Conservation (phyloP, 306 rosid genomes). For the Senna siamea region DNA sequence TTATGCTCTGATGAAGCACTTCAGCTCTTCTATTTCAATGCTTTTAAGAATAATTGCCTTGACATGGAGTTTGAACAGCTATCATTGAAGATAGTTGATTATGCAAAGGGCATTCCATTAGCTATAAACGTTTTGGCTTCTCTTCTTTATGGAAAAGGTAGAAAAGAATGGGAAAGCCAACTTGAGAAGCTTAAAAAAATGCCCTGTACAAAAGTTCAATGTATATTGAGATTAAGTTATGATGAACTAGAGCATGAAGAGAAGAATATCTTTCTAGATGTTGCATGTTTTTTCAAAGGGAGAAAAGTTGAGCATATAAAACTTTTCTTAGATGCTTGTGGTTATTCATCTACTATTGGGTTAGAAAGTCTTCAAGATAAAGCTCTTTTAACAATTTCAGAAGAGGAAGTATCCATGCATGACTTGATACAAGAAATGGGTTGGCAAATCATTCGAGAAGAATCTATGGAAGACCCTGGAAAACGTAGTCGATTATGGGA, state of each 20-base stretch:
- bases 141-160: neutral
- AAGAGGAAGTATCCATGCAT: neutral
- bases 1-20: neutral
- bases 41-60: neutral
- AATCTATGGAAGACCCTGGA: neutral
- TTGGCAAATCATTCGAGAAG: neutral
- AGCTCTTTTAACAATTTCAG: neutral
- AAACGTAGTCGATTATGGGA: neutral
- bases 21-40: neutral
- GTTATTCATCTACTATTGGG: neutral
- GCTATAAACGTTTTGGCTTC: neutral
- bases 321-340: neutral
- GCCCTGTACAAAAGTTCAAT: neutral
- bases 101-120: neutral
- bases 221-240: neutral
- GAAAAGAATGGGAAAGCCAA: neutral
- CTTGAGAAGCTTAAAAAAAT: neutral
- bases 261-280: neutral
- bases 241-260: neutral
- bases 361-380: neutral
- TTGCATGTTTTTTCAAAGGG: no score
- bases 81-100: neutral
- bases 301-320: neutral
- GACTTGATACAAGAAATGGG: conserved; percentile 4
- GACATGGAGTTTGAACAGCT: neutral